phyloP scores from a whole-genome alignment of 2,329 filamentous ascomycete genomes.

The Teratosphaeria zuluensis region DNA sequence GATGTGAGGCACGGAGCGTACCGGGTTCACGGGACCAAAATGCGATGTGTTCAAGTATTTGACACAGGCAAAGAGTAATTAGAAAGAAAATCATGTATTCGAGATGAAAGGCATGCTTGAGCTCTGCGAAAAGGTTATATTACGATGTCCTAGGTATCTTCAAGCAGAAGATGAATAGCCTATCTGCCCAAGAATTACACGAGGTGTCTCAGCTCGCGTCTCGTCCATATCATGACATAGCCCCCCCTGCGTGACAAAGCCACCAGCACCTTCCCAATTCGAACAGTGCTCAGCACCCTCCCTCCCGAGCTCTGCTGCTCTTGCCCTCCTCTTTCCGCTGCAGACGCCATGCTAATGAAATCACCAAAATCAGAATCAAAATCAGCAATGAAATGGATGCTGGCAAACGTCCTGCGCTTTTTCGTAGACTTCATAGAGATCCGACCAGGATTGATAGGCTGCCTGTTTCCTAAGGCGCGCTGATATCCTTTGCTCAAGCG shows the following conservation, averaged over 20 bases:
- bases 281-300: background rate
- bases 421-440: background rate
- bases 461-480: background rate
- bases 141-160: background rate
- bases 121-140: background rate
- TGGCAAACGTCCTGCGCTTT: background rate
- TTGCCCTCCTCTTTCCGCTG: background rate
- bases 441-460: background rate
- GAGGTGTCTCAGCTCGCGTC: background rate
- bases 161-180: background rate
- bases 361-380: background rate
- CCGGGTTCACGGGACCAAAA: background rate
- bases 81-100: background rate
- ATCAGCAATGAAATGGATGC: background rate
- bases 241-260: background rate
- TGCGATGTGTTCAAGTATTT: too few species aligned
- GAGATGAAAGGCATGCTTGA: background rate
- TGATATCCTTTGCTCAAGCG: background rate
- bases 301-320: background rate
- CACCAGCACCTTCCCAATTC: background rate
- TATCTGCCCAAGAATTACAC: background rate
- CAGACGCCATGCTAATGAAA: background rate
- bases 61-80: background rate
- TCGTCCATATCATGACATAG: background rate
- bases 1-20: background rate